Base-by-base conservation (phyloP, 2,329 filamentous ascomycete genomes). In the Aspergillus sp. region DNA sequence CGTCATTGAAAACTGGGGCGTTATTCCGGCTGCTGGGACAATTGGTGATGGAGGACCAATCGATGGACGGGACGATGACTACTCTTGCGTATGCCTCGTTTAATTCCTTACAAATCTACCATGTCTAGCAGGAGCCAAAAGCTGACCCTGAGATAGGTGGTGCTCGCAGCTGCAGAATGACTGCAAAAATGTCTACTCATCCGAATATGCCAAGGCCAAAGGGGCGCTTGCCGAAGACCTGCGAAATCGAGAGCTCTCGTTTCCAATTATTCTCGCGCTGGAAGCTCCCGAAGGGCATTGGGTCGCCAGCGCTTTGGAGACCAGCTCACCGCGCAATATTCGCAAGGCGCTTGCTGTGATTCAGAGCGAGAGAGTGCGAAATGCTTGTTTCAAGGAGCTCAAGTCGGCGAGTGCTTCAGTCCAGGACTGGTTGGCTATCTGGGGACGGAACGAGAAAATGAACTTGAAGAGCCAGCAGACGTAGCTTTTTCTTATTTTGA, bases 361-460 rank as follows among this genome's bases (percentile, higher is more conserved):
- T 7, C 64, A 64, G 49, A 64, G 65, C 21, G 58, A 64, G 10
- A 19, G 42, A 6, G 64, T 66, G 11, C 59, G 61, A 2, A 50
- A 60, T 36, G 38, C 53, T 8, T 68, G 66, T 38, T 60, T 62
- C 19, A 23, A 44, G 2, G 66, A 68, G 47, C 42, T 68, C 11
- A 62, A 65, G 23, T 42, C 25, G 5, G 61, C 62, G 8, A 54
- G 57, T 17, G 23, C 56, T 3, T 58, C 62, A 3, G 54, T 68
- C 7, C 50, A 66, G 47, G 63, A 66, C 11, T 68, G 64, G 62
- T 67, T 58, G 67, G 70, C 49, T 58, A 70, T 61, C 64, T 73
- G 64, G 75, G 68, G 59, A 10, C 56, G 64, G 21, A 62, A 66
- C 3, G 66, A 69, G 42, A 68, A 66, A 17, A 62, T 69, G 60